Conservation (phyloP, 176 grass and related monocot species). For the Lolium perenne region DNA sequence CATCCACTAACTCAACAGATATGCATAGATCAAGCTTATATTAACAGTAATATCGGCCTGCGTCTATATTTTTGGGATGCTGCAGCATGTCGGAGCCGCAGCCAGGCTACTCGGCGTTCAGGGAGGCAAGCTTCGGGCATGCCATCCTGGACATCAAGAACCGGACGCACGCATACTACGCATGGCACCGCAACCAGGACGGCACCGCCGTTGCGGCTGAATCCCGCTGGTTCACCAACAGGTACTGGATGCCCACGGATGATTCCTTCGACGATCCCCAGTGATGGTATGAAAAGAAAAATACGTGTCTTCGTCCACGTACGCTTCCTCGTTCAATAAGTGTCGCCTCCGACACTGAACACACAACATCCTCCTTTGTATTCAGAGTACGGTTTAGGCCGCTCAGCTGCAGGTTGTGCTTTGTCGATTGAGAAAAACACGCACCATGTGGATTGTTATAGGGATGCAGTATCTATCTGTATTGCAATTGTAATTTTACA, state of each 20-base stretch:
- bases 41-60: background rate
- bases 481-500: background rate
- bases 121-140: conserved; percentile 93
- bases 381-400: background rate
- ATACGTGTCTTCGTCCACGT: background rate
- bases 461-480: background rate
- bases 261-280: conserved; percentile 45
- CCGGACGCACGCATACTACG: conserved; percentile 82
- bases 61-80: background rate
- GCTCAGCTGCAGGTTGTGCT: background rate
- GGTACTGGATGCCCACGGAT: conserved; percentile 65
- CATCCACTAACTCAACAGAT: background rate
- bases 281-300: background rate
- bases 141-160: conserved; percentile 94
- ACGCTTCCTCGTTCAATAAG: background rate
- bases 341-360: background rate
- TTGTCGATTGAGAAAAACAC: background rate
- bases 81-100: conserved; percentile 85
- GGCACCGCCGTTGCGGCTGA: conserved; percentile 67
- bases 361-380: no score
- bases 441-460: background rate
- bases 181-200: conserved; percentile 89
- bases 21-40: background rate
- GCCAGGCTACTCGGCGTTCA: conserved; percentile 90
- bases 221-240: conserved; percentile 81